Conservation (phyloP, 2,329 filamentous ascomycete species). For the Cladosporium sphaerospermum region DNA sequence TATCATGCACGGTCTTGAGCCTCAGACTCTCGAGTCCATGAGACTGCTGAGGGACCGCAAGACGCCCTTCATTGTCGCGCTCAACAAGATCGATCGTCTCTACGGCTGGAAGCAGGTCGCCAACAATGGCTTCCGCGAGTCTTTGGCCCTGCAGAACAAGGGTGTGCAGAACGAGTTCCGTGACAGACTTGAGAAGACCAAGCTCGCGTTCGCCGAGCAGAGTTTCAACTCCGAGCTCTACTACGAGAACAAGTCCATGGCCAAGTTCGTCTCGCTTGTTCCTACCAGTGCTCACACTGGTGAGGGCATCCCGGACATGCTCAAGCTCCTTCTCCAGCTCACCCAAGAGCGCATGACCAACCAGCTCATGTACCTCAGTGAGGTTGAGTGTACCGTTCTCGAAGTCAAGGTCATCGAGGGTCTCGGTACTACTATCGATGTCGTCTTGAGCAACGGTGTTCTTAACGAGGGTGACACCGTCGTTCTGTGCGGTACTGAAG, state of each 20-base stretch:
- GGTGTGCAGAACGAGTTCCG: constrained; percentile 90
- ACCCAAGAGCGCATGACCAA: constrained; percentile 97
- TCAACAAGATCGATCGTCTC: constrained; percentile 99
- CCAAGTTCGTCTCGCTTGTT: constrained; percentile 87
- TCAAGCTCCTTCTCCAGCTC: constrained; percentile 86
- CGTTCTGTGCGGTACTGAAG: constrained; percentile 93
- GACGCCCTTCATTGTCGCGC: constrained; percentile 95
- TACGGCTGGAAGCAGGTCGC: constrained; percentile 99
- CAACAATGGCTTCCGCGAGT: constrained; percentile 97
- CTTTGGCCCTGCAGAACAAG: constrained; percentile 81
- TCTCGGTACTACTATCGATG: constrained; percentile 97
- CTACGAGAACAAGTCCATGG: constrained; percentile 97
- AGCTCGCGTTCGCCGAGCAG: constrained; percentile 89
- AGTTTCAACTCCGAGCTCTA: constrained; percentile 96
- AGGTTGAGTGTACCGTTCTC: constrained; percentile 94
- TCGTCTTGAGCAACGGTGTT: constrained; percentile 92
- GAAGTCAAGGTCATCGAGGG: constrained; percentile 99
- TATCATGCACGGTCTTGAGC: constrained; percentile 99
- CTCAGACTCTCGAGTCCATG: constrained; percentile 97
- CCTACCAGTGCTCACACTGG: constrained; percentile 98
- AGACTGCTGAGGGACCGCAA: constrained; percentile 83
- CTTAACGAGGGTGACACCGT: constrained; percentile 90
- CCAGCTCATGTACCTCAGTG: constrained; percentile 95
- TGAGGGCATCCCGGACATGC: constrained; percentile 97
- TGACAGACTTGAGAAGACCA: constrained; percentile 83